A percentile compares a stretch with the other conserved stretches of the same genome.
Evolutionary conservation across 1,139 yeast species (phyloP).

Genomic region (Pichia kudriavzevii): DNA sequence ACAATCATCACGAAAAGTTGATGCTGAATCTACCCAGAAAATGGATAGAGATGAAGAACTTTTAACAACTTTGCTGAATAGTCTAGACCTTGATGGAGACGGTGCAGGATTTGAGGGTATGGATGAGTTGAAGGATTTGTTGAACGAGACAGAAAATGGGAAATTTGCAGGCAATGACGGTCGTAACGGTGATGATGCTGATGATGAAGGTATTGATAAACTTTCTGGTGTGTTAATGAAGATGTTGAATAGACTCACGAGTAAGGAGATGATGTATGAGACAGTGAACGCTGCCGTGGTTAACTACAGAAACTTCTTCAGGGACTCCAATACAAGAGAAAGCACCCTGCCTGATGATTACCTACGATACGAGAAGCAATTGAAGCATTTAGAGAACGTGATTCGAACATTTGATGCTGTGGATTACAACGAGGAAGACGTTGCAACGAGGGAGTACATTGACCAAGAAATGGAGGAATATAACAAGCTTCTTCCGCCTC

Average conservation of each 20-base stretch:
- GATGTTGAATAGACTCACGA: slow-evolving; percentile 76
- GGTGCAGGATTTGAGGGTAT: slow-evolving; percentile 8
- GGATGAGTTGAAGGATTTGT: slow-evolving; percentile 8
- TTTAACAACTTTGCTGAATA: slow-evolving; percentile 43
- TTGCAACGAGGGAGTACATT: slow-evolving; percentile 45
- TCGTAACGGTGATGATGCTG: slow-evolving; percentile 27
- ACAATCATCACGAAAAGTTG: slow-evolving; percentile 60
- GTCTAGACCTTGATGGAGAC: slow-evolving; percentile 30
- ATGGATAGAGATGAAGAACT: slow-evolving; percentile 49
- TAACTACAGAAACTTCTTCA: slow-evolving; percentile 60
- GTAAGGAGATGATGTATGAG: slow-evolving; percentile 81
- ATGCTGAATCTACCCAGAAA: slow-evolving; percentile 38
- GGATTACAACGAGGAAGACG: slow-evolving; percentile 45
- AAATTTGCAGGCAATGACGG: slow-evolving; percentile 29
- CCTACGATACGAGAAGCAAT: slow-evolving; percentile 46
- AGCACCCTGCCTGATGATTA: slow-evolving; percentile 26
- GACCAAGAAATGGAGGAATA: slow-evolving; percentile 56
- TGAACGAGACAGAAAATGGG: background rate
- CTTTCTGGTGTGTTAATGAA: slow-evolving; percentile 63
- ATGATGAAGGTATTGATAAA: slow-evolving; percentile 41
- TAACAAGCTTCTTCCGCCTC: slow-evolving; percentile 86
- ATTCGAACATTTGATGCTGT: slow-evolving; percentile 51
- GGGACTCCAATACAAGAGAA: slow-evolving; percentile 36
- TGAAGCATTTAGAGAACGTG: slow-evolving; percentile 45
- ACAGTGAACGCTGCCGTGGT: slow-evolving; percentile 77